These are phyloP conservation scores for Myxozyma sirexii DNA, from an alignment of 805 yeast genomes.

Conservation along the genomic window DNA sequence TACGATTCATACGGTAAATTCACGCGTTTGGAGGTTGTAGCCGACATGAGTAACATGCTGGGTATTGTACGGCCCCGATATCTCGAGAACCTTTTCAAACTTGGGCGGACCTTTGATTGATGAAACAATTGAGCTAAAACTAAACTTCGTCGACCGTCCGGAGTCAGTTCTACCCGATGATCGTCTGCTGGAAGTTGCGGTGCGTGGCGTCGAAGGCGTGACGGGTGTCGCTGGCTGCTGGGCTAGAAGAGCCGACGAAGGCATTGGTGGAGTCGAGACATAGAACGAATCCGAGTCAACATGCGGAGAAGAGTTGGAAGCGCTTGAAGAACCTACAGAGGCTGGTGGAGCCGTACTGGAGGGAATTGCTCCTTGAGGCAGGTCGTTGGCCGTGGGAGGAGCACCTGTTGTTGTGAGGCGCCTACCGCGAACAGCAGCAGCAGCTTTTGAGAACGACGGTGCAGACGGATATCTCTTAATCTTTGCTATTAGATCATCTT, in stretches of 20 bases:
- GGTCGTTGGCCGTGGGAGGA: conserved; percentile 2
- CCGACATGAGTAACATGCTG: conserved; percentile 90
- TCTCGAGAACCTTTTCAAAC: conserved; percentile 43
- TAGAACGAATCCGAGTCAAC: conserved; percentile 1
- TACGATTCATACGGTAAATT: conserved; percentile 49
- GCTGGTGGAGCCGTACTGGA: neutral
- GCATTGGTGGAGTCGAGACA: conserved; percentile 20
- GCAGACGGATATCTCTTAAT: conserved; percentile 31
- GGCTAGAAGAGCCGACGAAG: neutral
- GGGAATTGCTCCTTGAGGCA: neutral
- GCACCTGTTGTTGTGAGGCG: conserved; percentile 22
- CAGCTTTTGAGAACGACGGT: conserved; percentile 28
- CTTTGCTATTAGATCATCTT: conserved; percentile 9
- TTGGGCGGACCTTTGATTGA: conserved; percentile 18
- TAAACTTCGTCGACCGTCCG: conserved; percentile 18
- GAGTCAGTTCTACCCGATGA: conserved; percentile 8
- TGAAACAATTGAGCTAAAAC: conserved; percentile 19
- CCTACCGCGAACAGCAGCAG: conserved; percentile 25
- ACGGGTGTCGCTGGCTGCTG: conserved; percentile 2
- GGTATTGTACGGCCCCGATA: conserved; percentile 89
- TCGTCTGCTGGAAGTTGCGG: conserved; percentile 1
- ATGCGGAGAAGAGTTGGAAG: conserved; percentile 7
- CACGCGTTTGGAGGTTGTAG: conserved; percentile 70
- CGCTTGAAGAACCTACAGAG: neutral
- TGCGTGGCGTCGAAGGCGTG: conserved; percentile 1